These are phyloP conservation scores for Eutrema heterophyllum DNA, from an alignment of 345 rosid genomes.

Conservation along the genomic window DNA sequence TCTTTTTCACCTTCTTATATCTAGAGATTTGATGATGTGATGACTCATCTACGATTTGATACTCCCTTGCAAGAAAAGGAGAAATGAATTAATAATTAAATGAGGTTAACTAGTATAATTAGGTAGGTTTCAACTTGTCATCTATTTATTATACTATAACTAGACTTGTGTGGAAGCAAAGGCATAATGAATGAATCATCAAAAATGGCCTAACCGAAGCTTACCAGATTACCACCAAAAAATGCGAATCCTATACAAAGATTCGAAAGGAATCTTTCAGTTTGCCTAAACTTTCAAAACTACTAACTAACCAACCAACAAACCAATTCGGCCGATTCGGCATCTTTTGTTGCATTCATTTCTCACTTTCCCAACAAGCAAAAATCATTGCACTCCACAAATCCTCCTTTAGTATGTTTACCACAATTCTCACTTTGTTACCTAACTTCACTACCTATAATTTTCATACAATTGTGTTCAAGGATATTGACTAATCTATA, in stretches of 20 bases:
- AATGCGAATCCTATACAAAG: conserved; percentile 23
- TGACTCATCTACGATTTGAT: not conserved
- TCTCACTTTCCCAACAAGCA: conserved; percentile 20
- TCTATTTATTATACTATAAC: not conserved
- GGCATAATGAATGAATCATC: conserved; percentile 24
- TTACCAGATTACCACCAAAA: not conserved
- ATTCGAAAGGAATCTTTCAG: conserved; percentile 22
- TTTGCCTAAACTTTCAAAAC: conserved; percentile 6
- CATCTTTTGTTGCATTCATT: conserved; percentile 19
- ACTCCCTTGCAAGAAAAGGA: conserved; percentile 1
- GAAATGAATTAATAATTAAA: not conserved
- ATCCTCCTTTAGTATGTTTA: not conserved
- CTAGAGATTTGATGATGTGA: not conserved
- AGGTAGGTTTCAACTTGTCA: not conserved
- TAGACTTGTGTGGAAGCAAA: conserved; percentile 29
- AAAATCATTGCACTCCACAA: conserved; percentile 11
- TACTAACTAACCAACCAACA: conserved; percentile 17
- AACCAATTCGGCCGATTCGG: conserved; percentile 15
- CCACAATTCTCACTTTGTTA: not conserved
- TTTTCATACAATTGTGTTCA: not conserved
- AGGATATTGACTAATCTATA: too few relatives aligned
- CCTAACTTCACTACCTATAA: not conserved
- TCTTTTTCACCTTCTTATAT: not conserved
- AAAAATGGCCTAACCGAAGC: conserved; percentile 9
- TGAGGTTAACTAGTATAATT: not conserved